These are phyloP conservation scores for Picochlorum sp. DNA, from an alignment of 139 green algal genomes.

Conservation along the genomic window DNA sequence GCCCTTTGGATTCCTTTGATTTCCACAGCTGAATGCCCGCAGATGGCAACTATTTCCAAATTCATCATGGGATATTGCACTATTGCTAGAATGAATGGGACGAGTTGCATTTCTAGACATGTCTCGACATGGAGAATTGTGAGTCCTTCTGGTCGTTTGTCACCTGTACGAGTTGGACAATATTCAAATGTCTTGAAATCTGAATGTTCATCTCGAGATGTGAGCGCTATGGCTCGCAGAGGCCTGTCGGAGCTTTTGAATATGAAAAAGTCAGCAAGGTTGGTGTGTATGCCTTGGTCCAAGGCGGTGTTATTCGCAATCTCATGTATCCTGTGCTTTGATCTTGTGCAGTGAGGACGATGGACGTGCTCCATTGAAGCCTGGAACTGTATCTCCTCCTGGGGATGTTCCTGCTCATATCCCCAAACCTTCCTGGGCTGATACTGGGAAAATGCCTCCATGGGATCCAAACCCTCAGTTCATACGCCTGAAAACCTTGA, in stretches of 20 bases:
- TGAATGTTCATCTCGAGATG: background rate
- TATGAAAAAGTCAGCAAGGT: slow-evolving; percentile 12
- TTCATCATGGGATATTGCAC: no score
- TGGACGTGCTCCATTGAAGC: slow-evolving; percentile 19
- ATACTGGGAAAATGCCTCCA: slow-evolving; percentile 47
- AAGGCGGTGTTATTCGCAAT: no score
- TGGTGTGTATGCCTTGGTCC: background rate
- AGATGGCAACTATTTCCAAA: no score
- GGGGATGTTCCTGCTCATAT: slow-evolving; percentile 64
- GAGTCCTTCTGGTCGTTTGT: no score
- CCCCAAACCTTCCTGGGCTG: slow-evolving; percentile 60
- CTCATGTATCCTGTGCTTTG: background rate
- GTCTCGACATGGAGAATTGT: no score
- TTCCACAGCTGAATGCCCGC: no score
- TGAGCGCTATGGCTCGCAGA: background rate
- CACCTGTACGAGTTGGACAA: background rate
- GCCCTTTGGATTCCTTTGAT: no score
- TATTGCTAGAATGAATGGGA: no score
- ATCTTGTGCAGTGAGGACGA: background rate
- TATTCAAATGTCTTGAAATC: background rate
- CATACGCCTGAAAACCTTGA: slow-evolving; percentile 47
- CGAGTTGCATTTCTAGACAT: no score
- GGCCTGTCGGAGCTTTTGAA: slow-evolving; percentile 11
- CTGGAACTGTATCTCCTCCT: slow-evolving; percentile 33
- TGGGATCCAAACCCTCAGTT: slow-evolving; percentile 46